phyloP scores from a whole-genome alignment of 129 eudicot species.

The Centrapalus pauciflorus region DNA sequence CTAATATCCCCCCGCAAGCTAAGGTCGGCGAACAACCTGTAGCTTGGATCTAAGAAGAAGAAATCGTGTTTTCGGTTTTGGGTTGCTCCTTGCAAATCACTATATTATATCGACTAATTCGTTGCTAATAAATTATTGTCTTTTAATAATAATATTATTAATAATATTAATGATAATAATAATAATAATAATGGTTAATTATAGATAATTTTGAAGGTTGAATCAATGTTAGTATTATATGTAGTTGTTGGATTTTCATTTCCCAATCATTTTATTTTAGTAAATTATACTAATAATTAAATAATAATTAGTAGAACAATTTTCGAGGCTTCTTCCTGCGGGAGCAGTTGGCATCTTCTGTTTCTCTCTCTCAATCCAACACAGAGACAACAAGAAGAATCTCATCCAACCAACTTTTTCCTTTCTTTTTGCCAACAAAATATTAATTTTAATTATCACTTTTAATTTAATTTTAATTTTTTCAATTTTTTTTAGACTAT shows the following conservation, averaged over 20 bases:
- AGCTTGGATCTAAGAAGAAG: too few relatives aligned
- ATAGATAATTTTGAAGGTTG: background rate
- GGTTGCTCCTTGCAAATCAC: too few relatives aligned
- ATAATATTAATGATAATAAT: too few relatives aligned
- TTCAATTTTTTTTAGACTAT: too few relatives aligned
- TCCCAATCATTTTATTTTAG: background rate
- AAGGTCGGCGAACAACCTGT: too few relatives aligned
- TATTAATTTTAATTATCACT: background rate
- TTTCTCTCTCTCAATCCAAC: slow-evolving; percentile 33
- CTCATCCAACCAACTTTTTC: slow-evolving; percentile 32
- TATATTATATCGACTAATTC: too few relatives aligned
- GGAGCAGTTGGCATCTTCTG: slow-evolving; percentile 42
- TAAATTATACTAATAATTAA: background rate
- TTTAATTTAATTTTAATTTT: background rate
- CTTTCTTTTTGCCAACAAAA: background rate
- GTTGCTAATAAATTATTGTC: too few relatives aligned
- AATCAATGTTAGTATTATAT: slow-evolving; percentile 7
- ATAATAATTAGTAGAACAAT: background rate
- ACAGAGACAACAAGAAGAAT: slow-evolving; percentile 39
- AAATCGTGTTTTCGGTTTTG: too few relatives aligned
- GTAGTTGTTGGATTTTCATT: slow-evolving; percentile 5
- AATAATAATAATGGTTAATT: too few relatives aligned
- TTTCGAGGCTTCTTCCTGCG: slow-evolving; percentile 17
- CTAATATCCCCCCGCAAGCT: too few relatives aligned
- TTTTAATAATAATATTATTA: too few relatives aligned